phyloP scores from a whole-genome alignment of 2,329 filamentous ascomycete genomes.

The Fusarium goolgardi region DNA sequence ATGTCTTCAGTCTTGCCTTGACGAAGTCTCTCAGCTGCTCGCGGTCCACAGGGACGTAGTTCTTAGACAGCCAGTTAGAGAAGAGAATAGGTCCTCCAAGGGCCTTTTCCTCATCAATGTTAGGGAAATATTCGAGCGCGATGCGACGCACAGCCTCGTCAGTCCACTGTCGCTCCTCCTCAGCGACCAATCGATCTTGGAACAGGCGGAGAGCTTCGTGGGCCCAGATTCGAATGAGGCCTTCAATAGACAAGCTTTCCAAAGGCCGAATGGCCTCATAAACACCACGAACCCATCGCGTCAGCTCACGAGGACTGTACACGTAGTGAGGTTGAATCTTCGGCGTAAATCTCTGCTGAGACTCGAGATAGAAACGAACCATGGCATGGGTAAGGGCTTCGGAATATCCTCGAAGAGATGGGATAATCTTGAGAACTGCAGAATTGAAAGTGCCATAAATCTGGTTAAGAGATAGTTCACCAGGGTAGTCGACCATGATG shows the following conservation, averaged over 20 bases:
- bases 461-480: constrained; percentile 91
- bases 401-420: constrained; percentile 92
- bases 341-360: constrained; percentile 92
- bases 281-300: constrained; percentile 95
- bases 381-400: constrained; percentile 96
- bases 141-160: constrained; percentile 87
- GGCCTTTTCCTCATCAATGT: constrained; percentile 89
- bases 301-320: constrained; percentile 98
- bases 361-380: constrained; percentile 96
- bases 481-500: constrained; percentile 99
- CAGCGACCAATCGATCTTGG: constrained; percentile 94
- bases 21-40: constrained; percentile 97
- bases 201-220: constrained; percentile 96
- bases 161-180: constrained; percentile 96
- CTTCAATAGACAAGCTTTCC: constrained; percentile 88
- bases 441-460: constrained; percentile 99
- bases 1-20: constrained; percentile 95
- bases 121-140: constrained; percentile 92
- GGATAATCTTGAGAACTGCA: constrained; percentile 96
- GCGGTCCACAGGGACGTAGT: constrained; percentile 96
- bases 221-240: constrained; percentile 95
- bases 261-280: constrained; percentile 97
- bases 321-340: constrained; percentile 99
- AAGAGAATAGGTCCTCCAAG: constrained; percentile 94
- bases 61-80: constrained; percentile 99